Conservation (phyloP, 140 eudicot species). For the Flaveria floridana region DNA sequence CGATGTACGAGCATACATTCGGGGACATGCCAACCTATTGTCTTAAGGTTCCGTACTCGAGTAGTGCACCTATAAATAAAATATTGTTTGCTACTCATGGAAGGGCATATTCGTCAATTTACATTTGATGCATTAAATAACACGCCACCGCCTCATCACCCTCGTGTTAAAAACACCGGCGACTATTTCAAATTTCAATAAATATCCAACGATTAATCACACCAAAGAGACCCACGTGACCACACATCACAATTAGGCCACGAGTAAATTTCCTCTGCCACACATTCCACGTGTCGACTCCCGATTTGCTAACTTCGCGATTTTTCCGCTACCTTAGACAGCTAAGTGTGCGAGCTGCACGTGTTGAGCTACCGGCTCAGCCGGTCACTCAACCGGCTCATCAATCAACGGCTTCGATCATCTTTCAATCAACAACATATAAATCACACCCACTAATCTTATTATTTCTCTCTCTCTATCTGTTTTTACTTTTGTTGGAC, state of each 20-base stretch:
- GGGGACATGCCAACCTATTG: too few species aligned
- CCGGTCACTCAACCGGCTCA: conserved; percentile 9
- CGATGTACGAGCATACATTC: too few species aligned
- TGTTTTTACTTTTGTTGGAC: neutral
- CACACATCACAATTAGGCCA: conserved; percentile 45
- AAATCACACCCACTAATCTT: neutral
- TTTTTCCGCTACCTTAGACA: conserved; percentile 26
- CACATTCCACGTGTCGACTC: conserved; percentile 26
- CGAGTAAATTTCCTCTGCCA: conserved; percentile 41
- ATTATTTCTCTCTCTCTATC: conserved; percentile 20
- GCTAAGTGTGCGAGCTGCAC: conserved; percentile 35
- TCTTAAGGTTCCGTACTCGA: too few species aligned
- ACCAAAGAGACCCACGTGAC: conserved; percentile 39
- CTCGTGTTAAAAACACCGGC: conserved; percentile 39
- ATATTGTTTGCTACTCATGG: neutral
- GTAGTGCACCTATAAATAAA: too few species aligned
- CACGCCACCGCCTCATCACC: conserved; percentile 27
- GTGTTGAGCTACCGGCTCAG: conserved; percentile 40
- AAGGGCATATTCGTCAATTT: neutral
- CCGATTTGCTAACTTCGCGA: neutral
- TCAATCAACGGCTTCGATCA: conserved; percentile 24
- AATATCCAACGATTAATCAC: conserved; percentile 19
- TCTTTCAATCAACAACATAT: neutral
- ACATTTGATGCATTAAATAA: neutral
- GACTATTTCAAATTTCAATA: conserved; percentile 8